phyloP scores from a whole-genome alignment of 768 basidiomycete genomes.

The Pholiota conissans region DNA sequence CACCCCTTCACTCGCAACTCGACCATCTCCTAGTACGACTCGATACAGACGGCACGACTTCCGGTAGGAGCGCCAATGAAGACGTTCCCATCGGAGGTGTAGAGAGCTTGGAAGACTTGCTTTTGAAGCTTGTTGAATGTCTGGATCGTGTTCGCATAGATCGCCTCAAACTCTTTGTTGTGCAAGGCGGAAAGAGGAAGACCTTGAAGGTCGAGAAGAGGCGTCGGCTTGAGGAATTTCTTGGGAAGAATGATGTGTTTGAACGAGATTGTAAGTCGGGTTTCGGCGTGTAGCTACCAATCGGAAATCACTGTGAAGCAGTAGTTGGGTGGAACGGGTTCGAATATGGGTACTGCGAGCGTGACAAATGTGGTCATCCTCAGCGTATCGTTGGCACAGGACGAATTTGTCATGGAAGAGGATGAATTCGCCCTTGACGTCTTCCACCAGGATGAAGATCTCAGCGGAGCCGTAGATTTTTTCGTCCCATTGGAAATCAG shows the following conservation, averaged over 20 bases:
- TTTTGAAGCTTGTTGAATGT: conserved; percentile 99
- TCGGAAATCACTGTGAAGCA: conserved; percentile 95
- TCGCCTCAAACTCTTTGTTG: conserved; percentile 87
- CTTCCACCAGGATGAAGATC: conserved; percentile 94
- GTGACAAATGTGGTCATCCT: conserved; percentile 94
- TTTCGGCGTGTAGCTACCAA: conserved; percentile 94
- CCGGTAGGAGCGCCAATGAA: conserved; percentile 97
- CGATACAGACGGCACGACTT: conserved; percentile 93
- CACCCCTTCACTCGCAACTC: conserved; percentile 89
- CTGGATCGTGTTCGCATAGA: conserved; percentile 79
- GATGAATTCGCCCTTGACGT: conserved; percentile 95
- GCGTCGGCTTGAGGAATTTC: conserved; percentile 91
- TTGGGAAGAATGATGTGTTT: conserved; percentile 97
- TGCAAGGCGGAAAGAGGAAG: conserved; percentile 90
- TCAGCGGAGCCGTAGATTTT: conserved; percentile 88
- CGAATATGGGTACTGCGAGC: conserved; percentile 93
- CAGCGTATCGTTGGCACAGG: conserved; percentile 87
- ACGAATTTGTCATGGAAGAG: conserved; percentile 94
- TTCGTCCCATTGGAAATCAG: conserved; percentile 98
- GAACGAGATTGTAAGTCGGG: conserved; percentile 93
- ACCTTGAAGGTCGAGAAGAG: conserved; percentile 89
- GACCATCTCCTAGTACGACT: conserved; percentile 98
- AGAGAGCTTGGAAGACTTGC: conserved; percentile 97
- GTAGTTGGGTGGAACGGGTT: conserved; percentile 97
- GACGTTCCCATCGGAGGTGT: conserved; percentile 94